phyloP scores from a whole-genome alignment of 1,139 yeast genomes.

The Tardiomyces blankii region DNA sequence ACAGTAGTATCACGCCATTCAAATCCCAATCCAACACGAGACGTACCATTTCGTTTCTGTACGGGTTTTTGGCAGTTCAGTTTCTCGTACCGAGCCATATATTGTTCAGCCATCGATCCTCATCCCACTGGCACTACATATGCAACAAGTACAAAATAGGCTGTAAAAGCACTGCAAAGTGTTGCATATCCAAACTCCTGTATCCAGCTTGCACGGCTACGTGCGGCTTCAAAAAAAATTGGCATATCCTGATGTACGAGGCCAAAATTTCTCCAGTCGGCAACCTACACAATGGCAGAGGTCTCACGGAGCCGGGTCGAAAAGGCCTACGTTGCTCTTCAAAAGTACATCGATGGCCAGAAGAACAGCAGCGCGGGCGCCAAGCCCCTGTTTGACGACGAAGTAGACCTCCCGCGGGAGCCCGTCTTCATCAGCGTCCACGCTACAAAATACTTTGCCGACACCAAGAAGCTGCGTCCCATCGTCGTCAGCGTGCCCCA shows the following conservation, averaged over 20 bases:
- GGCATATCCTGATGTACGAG: too few relatives aligned
- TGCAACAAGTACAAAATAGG: too few relatives aligned
- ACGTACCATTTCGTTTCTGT: too few relatives aligned
- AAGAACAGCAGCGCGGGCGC: slow-evolving; percentile 9
- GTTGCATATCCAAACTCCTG: neutral
- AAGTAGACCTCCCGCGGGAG: slow-evolving; percentile 32
- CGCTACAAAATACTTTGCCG: slow-evolving; percentile 50
- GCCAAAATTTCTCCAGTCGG: too few relatives aligned
- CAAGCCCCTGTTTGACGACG: slow-evolving; percentile 43
- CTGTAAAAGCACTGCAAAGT: too few relatives aligned
- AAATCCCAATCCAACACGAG: too few relatives aligned
- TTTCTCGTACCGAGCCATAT: too few relatives aligned
- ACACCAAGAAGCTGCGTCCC: slow-evolving; percentile 64
- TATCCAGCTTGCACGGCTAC: neutral
- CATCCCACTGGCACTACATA: too few relatives aligned
- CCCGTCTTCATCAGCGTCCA: slow-evolving; percentile 46
- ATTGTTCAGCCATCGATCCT: too few relatives aligned
- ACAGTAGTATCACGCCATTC: too few relatives aligned
- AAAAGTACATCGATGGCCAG: slow-evolving; percentile 16
- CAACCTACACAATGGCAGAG: neutral
- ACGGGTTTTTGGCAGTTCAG: too few relatives aligned
- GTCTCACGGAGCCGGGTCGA: slow-evolving; percentile 1
- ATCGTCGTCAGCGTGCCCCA: slow-evolving; percentile 45
- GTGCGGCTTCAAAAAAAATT: neutral
- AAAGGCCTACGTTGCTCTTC: slow-evolving; percentile 26